Evolutionary conservation across 2,329 filamentous ascomycete genomes (phyloP), one percentile per base, ranked within the genome.

Genomic region (Phialocephala subalpina): DNA sequence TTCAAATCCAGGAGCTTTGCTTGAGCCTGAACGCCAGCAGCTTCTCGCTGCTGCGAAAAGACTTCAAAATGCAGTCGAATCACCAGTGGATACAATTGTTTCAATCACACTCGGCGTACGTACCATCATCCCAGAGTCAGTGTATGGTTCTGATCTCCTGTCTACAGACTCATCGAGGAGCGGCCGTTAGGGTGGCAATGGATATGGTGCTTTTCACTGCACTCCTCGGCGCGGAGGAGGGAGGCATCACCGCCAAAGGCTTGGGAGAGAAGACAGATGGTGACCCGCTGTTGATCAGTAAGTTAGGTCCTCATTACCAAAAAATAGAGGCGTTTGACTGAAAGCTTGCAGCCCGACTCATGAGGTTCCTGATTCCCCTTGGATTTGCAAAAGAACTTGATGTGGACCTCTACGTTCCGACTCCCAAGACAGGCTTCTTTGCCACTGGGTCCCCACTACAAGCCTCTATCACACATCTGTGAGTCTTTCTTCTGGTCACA

Each of bases 301-400:
- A 42, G 38, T 42, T 42, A 9, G 9, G 29, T 33, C 29, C 9
- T 33, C 29, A 33, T 33, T 33, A 9, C 29, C 4, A 9, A 33
- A 33, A 9, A 4, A 9, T 4, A 33, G 9, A 4, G 9, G 29
- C 29, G 5, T n/a, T 38, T 38, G 35, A 42, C 38, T 42, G 38
- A 42, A 14, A n/a, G 5, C 14, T 42, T 42, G 12, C 14, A 42
- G 38, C 38, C 18, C 38, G 38, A 42, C 38, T 42, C 12, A 42
- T 42, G 38, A 42, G 38, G 18, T 42, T 42, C 38, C 12, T 42
- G 38, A 12, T 42, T 14, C 4, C 38, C 3, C 12, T 42, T 14
- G 38, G 38, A 42, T 42, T 42, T 42, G 38, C 38, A 42, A 42
- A 42, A 42, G 38, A 42, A 42, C 38, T 42, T 14, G 38, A 42